Evolutionary conservation across 1,284 basidiomycete genomes (phyloP).

Genomic region (Phylloboletellus chloephorus): DNA sequence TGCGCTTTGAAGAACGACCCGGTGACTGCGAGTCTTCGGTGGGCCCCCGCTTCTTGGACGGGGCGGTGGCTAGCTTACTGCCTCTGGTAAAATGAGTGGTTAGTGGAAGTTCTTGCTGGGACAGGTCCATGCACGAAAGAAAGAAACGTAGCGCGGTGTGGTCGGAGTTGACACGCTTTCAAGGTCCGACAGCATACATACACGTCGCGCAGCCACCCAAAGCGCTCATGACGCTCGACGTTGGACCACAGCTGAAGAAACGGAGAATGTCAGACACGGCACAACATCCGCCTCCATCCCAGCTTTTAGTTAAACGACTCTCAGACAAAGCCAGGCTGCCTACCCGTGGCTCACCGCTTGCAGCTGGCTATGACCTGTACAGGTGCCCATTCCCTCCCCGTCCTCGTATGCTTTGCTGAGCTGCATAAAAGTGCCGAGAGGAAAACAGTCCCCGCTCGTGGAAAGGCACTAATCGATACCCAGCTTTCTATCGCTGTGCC

Average conservation of each 20-base stretch:
- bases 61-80: slow-evolving; percentile 5
- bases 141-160: neutral
- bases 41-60: slow-evolving; percentile 5
- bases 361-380: slow-evolving; percentile 95
- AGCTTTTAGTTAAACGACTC: slow-evolving; percentile 81
- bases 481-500: slow-evolving; percentile 93
- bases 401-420: slow-evolving; percentile 5
- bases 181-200: slow-evolving; percentile 17
- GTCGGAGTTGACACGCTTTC: slow-evolving; percentile 41
- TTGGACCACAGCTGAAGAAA: slow-evolving; percentile 46
- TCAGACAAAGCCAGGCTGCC: slow-evolving; percentile 82
- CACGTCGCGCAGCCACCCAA: slow-evolving; percentile 13
- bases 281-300: slow-evolving; percentile 33
- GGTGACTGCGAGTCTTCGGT: slow-evolving; percentile 3
- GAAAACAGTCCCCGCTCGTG: slow-evolving; percentile 75
- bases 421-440: slow-evolving; percentile 58
- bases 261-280: slow-evolving; percentile 46
- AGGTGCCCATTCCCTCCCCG: slow-evolving; percentile 41
- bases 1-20: slow-evolving; percentile 19
- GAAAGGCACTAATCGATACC: slow-evolving; percentile 86
- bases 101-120: slow-evolving; percentile 31
- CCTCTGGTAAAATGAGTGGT: slow-evolving; percentile 25
- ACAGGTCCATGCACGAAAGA: slow-evolving; percentile 26
- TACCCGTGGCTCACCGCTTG: slow-evolving; percentile 77
- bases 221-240: slow-evolving; percentile 26